phyloP scores from a whole-genome alignment of 2,329 filamentous ascomycete species.

The Trichoderma cornu-damae region DNA sequence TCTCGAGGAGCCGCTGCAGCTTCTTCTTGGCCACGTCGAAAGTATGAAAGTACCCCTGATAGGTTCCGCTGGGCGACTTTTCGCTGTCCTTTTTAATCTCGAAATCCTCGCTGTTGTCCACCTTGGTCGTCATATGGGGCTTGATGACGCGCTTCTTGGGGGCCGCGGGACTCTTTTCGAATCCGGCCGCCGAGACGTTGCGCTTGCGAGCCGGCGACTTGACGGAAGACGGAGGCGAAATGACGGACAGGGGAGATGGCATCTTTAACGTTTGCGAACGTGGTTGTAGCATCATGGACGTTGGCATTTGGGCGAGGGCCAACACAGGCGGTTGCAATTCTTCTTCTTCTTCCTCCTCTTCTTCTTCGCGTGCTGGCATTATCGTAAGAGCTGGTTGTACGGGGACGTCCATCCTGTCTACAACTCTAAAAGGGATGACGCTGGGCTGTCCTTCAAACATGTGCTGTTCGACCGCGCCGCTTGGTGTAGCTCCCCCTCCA shows the following conservation, averaged over 20 bases:
- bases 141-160: slow-evolving; percentile 18
- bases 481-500: not conserved
- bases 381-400: not conserved
- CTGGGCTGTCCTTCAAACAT: not conserved
- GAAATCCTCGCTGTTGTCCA: slow-evolving; percentile 18
- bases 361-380: not conserved
- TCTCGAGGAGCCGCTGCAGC: slow-evolving; percentile 1
- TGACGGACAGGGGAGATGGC: not conserved
- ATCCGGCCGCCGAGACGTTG: not conserved
- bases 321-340: not conserved
- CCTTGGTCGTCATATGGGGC: slow-evolving; percentile 13
- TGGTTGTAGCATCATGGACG: not conserved
- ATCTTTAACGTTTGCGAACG: not conserved
- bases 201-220: slow-evolving; percentile 4
- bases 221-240: slow-evolving; percentile 1
- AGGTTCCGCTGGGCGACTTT: slow-evolving; percentile 9
- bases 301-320: not conserved
- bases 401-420: not conserved
- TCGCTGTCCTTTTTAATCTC: slow-evolving; percentile 14
- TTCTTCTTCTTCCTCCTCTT: not conserved
- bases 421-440: not conserved
- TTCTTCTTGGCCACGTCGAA: slow-evolving; percentile 12
- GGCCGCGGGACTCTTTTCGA: slow-evolving; percentile 3
- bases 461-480: not conserved
- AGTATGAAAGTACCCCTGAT: slow-evolving; percentile 15